phyloP scores from a whole-genome alignment of 129 eudicot species.

The Arctium minus region DNA sequence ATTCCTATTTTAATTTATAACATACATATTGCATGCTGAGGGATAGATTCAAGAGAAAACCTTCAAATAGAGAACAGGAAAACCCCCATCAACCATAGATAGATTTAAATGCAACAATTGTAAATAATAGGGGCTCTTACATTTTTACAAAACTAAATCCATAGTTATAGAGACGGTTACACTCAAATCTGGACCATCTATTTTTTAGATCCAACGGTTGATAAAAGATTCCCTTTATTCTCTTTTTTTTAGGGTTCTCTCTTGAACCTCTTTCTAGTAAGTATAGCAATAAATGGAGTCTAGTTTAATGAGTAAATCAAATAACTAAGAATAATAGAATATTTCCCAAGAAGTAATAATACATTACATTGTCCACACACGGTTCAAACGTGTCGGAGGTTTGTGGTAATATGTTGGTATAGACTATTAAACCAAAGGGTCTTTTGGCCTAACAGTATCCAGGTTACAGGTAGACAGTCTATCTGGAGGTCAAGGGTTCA shows the following conservation, averaged over 20 bases:
- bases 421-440: background rate
- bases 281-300: background rate
- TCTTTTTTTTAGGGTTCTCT: too few species aligned
- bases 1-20: too few species aligned
- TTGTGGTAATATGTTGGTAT: background rate
- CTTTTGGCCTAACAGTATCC: background rate
- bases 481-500: background rate
- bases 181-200: background rate
- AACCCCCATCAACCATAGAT: background rate
- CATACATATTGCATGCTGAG: too few species aligned
- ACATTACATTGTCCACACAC: background rate
- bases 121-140: background rate
- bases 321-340: background rate
- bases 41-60: too few species aligned
- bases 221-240: too few species aligned
- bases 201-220: background rate
- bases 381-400: background rate
- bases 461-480: background rate
- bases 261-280: background rate
- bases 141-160: background rate
- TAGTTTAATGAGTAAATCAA: background rate
- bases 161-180: background rate
- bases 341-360: background rate
- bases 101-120: background rate
- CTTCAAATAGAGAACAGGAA: background rate